phyloP scores from a whole-genome alignment of 345 rosid genomes.

The Euphorbia tirucalli region DNA sequence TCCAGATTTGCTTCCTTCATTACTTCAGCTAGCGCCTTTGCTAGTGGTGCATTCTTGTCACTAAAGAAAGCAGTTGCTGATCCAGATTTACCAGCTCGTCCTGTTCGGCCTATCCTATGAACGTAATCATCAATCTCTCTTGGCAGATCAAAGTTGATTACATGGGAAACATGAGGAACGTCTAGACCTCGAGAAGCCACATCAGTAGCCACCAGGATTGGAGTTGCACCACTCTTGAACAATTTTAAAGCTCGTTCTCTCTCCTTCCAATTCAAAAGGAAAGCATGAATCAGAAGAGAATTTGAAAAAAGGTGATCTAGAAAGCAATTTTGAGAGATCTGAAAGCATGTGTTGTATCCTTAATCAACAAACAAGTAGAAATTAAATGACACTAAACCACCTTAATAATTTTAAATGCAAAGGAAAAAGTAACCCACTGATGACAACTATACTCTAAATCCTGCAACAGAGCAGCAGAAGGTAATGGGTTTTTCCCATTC shows the following conservation, averaged over 20 bases:
- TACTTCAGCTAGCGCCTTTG: conserved; percentile 38
- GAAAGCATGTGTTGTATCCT: background rate
- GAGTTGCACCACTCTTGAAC: conserved; percentile 42
- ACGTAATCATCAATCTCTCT: conserved; percentile 47
- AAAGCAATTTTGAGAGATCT: background rate
- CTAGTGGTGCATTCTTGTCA: conserved; percentile 41
- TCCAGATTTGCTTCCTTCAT: conserved; percentile 51
- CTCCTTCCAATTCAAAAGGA: conserved; percentile 35
- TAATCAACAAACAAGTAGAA: background rate
- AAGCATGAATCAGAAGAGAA: too few species aligned
- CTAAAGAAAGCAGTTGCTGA: conserved; percentile 50
- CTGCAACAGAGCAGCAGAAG: too few species aligned
- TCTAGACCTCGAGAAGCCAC: conserved; percentile 60
- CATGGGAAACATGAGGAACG: conserved; percentile 51
- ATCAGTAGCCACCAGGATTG: conserved; percentile 60
- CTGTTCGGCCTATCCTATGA: conserved; percentile 59
- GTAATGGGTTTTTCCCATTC: too few species aligned
- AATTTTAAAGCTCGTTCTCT: conserved; percentile 50
- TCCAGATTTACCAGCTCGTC: conserved; percentile 54
- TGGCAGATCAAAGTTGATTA: conserved; percentile 54
- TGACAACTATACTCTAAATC: too few species aligned
- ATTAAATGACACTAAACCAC: too few species aligned
- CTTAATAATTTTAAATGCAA: too few species aligned
- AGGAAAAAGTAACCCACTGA: too few species aligned
- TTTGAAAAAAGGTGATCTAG: too few species aligned